Evolutionary conservation across 73 alveolate species (phyloP), one percentile per base, ranked within the genome.

Genomic region (Symbiodinium pilosum): DNA sequence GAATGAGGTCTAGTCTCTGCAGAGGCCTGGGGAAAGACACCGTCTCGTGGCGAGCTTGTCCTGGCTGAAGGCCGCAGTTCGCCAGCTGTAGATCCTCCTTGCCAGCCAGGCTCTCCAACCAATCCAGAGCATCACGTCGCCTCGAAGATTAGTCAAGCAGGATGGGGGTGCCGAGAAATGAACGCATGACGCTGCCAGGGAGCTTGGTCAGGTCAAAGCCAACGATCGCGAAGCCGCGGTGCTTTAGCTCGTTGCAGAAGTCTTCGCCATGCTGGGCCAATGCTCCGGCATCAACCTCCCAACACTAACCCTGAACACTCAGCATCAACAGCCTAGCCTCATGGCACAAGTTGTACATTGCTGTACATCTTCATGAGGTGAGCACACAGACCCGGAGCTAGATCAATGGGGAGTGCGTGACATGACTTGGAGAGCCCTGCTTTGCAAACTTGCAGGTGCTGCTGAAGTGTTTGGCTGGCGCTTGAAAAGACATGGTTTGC

Each of bases 11-110:
- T 36, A 88, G 43, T 36, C 95, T 83, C 47, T 83, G 95, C 85
- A 88, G 21, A 28, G 40, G 32, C 3, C 95, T 77, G 36, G 95
- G 95, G 38, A 88, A 88, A 38, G 21, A 68, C 43, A 88, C 95
- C 44, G 43, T 54, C 2, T 24, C 43, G 71, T 54, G 34, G 1
- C 95, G 86, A 7, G 68, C 86, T 3, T 18, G 44, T 20, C 44
- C 85, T 3, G 39, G n/a, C 26, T 18, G 1, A 47, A 43, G 30
- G 40, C 38, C 73, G 21, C 5, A 16, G 9, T 59, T 44, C 30
- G 68, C 73, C 47, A 18, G 42, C 26, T 34, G 4, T 20, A 21
- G 38, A 12, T 28, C 41, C 14, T 24, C 34, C 85, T 54, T 21
- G 21, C 83, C 54, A 14, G 95, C 68, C 30, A 88, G 68, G 54